Conservation (phyloP, 2,329 filamentous ascomycete species). For the Aureobasidium sp. region DNA sequence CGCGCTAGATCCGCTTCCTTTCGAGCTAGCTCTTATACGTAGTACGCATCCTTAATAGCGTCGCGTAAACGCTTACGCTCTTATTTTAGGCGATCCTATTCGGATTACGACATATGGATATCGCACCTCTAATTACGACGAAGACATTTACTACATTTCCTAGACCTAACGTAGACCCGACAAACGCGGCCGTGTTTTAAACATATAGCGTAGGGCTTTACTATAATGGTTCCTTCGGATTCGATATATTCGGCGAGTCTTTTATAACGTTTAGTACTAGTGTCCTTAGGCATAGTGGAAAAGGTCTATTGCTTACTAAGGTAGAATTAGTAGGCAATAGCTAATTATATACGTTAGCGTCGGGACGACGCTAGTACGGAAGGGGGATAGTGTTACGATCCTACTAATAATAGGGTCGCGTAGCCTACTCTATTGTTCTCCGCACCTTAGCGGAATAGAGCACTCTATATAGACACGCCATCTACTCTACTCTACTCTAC, state of each 20-base stretch:
- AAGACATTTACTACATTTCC: not conserved
- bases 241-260: not conserved
- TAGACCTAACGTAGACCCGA: not conserved
- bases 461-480: not conserved
- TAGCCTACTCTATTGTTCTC: not conserved
- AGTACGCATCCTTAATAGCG: not conserved
- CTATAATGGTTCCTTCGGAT: not conserved
- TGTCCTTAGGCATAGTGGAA: not conserved
- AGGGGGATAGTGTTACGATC: slow-evolving; percentile 1
- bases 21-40: not conserved
- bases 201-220: not conserved
- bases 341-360: not conserved
- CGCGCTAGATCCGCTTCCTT: not conserved
- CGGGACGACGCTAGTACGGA: not conserved
- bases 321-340: not conserved
- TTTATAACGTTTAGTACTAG: not conserved
- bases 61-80: not conserved
- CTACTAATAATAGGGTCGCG: not conserved
- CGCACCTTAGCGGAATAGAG: not conserved
- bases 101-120: not conserved
- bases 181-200: not conserved
- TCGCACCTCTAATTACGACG: not conserved
- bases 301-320: not conserved
- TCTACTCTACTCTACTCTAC: not conserved
- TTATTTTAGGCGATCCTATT: not conserved